Evolutionary conservation across 169 alveolate genomes (phyloP), one percentile per base, ranked within the genome.

Genomic region (Cyclospora cayetanensis): DNA sequence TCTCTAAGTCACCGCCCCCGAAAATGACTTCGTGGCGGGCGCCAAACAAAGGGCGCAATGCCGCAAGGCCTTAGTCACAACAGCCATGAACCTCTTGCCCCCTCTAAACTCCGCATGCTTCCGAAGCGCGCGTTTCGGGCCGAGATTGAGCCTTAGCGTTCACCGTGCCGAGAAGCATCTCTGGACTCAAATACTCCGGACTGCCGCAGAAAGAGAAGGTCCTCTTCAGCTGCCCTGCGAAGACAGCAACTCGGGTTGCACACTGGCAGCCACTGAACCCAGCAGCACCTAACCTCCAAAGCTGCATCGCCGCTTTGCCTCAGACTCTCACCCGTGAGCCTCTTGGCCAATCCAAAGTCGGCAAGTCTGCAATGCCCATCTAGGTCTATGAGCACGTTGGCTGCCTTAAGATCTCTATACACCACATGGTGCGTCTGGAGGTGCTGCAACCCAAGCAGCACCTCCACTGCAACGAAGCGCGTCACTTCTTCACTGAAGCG

Each of bases 151-250:
- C 43, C 29, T 66, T 66, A 66, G 35, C 1, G 74, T 52, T 80
- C 35, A 80, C 90, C 50, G 90, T 50, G 11, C 90, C 90, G 12
- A 80, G 90, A 15, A 80, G 90, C 90, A 80, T 80, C 74, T 80
- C 90, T 9, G 90, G 90, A 22, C 90, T 80, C 34, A 80, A 74
- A 80, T 80, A 80, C 74, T 80, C 90, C 18, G 90, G 90, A 34
- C 90, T 80, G 25, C 90, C 90, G 52, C 90, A 80, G 90, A 80
- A 80, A 52, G 90, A 80, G 35, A 29, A 80, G 50, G 52, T 80
- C 35, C 90, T 53, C 35, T 31, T 35, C 35, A 60, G 11, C n/a
- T 60, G 74, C 4, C 27, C 74, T 60, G 74, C 31, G 74, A 12
- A 22, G 34, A 60, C 31, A 60, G n/a, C n/a, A n/a, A n/a, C n/a